Percentiles rank a stretch among this genome's conserved stretches.
Evolutionary conservation across 164 flowering plant genomes (phyloP).

Genomic region (Dillenia turbinata): DNA sequence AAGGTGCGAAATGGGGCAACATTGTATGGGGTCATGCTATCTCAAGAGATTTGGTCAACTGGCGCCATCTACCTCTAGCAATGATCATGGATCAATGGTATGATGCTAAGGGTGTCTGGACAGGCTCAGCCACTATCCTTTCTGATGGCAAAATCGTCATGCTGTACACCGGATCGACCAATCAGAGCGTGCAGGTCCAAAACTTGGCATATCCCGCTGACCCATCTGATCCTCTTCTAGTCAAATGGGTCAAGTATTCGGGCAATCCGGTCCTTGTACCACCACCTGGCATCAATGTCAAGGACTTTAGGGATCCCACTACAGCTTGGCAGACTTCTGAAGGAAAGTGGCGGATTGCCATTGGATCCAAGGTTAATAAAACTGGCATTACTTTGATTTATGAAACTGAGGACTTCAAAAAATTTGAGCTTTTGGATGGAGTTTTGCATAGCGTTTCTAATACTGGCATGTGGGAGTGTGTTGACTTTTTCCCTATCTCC

Average conservation of each 20-base stretch:
- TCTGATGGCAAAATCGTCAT: constrained; percentile 57
- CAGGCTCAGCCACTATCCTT: constrained; percentile 89
- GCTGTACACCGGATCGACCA: constrained; percentile 85
- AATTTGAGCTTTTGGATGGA: constrained; percentile 31
- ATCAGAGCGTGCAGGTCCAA: constrained; percentile 64
- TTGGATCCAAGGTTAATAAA: constrained; percentile 56
- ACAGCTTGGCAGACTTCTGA: constrained; percentile 64
- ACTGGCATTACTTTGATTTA: constrained; percentile 69
- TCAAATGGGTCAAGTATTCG: constrained; percentile 65
- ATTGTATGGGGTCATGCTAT: constrained; percentile 90
- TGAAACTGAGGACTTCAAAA: constrained; percentile 55
- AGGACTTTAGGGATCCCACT: constrained; percentile 83
- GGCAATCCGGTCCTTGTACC: constrained; percentile 73
- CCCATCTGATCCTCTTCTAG: constrained; percentile 67
- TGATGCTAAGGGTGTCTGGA: constrained; percentile 78
- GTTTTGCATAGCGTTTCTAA: constrained; percentile 54
- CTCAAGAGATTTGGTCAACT: constrained; percentile 71
- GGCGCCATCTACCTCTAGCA: constrained; percentile 76
- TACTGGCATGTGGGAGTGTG: constrained; percentile 97
- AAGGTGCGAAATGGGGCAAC: constrained; percentile 82
- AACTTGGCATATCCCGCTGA: constrained; percentile 67
- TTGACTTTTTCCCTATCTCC: constrained; percentile 86
- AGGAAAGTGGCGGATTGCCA: constrained; percentile 55
- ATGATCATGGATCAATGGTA: constrained; percentile 80
- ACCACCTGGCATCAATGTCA: constrained; percentile 47